Base-by-base conservation (phyloP, 2,329 filamentous ascomycete genomes). In the Celoporthe dispersa region DNA sequence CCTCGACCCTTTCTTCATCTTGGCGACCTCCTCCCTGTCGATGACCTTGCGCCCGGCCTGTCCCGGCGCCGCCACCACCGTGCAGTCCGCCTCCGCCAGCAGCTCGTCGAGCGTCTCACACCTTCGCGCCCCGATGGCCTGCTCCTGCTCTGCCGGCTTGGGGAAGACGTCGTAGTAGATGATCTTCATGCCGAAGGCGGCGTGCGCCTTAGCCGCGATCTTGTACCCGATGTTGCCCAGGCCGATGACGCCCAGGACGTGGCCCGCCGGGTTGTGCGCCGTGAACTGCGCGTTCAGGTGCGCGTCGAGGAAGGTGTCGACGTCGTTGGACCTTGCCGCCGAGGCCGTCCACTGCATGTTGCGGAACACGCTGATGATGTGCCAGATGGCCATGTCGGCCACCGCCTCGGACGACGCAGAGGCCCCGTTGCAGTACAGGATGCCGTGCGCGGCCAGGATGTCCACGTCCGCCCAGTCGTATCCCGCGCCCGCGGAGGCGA, bases 401-500 rank as follows among this genome's bases (percentile, higher is more conserved):
- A 90, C 88, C 11, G 87, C 85, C 74, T 90, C 88, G 0, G 87
- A 87, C 55, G 85, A 88, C 0, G 88, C 87, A 1, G 84, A 81
- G 2, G 88, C 88, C 9, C 86, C 84, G 76, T 90, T 91, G 79
- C 88, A 90, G 78, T 90, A 91, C n/a, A 87, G 77, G 59, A 88
- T 83, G 11, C 85, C 79, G 62, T 72, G 68, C 33, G 73, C 72
- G 3, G 74, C 75, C 63, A 78, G 68, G 7, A 75, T 62, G 28
- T 76, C 81, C 3, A 86, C 86, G 77, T 91, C 85, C 6, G 86
- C 87, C 88, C 89, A 91, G 77, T 91, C 88, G 75, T 88, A 91
- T 25, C 90, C 84, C 5, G 89, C 89, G 4, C 89, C 90, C 7
- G 89, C 89, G 66, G 85, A 88, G 61, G 89, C 87, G 79, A 89